A percentile compares a stretch with the other conserved stretches of the same genome.
These are phyloP conservation scores for Gastrodia elata DNA, from an alignment of 106 monocot species.

Conservation along the genomic window DNA sequence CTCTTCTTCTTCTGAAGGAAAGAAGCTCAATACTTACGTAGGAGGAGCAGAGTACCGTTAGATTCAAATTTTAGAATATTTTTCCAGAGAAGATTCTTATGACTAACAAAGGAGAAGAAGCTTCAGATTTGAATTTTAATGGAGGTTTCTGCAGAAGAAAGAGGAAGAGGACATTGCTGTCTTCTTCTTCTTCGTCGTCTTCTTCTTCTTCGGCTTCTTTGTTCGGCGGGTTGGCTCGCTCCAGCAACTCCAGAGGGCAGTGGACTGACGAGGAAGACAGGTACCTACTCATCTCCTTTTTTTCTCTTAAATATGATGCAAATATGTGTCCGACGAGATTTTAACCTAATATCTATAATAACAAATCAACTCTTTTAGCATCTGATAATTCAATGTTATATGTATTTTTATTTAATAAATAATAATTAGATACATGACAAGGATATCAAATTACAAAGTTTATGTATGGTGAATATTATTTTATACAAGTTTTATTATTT, in stretches of 20 bases:
- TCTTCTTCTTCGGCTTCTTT: not conserved
- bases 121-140: not conserved
- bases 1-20: not conserved
- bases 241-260: not conserved
- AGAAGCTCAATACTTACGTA: too few species aligned
- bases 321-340: not conserved
- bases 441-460: too few species aligned
- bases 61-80: not conserved
- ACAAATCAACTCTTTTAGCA: not conserved
- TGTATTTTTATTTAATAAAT: too few species aligned
- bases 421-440: too few species aligned
- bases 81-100: not conserved
- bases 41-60: not conserved
- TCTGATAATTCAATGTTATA: not conserved
- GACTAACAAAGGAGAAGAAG: too few species aligned
- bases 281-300: not conserved
- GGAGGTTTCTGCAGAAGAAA: too few species aligned
- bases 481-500: too few species aligned
- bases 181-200: not conserved
- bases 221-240: not conserved
- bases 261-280: constrained; percentile 6
- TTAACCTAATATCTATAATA: not conserved
- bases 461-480: too few species aligned
- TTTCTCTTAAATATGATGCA: not conserved
- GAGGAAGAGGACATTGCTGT: too few species aligned